Conservation (phyloP, 2,329 filamentous ascomycete genomes). For the Aspergillus sp. region DNA sequence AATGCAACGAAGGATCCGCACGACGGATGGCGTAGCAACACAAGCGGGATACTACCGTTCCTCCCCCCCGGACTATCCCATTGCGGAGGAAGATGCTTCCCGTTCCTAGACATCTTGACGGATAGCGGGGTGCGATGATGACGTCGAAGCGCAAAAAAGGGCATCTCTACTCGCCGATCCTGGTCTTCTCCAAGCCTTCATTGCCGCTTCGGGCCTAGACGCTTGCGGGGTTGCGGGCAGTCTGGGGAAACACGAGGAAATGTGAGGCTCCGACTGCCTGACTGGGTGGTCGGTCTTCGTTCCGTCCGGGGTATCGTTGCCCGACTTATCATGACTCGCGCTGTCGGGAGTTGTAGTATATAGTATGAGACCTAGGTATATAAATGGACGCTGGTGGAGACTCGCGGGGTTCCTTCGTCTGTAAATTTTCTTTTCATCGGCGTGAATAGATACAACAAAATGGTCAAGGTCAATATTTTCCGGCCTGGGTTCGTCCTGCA, state of each 20-base stretch:
- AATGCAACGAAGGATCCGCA: too few species aligned
- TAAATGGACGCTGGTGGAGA: background rate
- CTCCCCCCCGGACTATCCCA: too few species aligned
- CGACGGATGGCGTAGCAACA: too few species aligned
- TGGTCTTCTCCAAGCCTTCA: background rate
- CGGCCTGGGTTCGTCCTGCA: constrained; percentile 20
- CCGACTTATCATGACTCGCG: background rate
- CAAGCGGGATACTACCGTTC: too few species aligned
- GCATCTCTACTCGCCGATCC: background rate
- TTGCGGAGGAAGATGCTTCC: background rate
- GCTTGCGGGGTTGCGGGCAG: background rate
- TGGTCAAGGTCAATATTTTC: constrained; percentile 11
- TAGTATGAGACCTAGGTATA: background rate
- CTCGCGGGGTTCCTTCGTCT: background rate
- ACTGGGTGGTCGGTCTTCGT: background rate
- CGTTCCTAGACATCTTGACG: background rate
- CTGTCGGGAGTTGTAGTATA: background rate
- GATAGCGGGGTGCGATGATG: background rate
- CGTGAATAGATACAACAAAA: background rate
- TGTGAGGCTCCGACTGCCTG: background rate
- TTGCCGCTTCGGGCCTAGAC: background rate
- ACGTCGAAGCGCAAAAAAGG: background rate
- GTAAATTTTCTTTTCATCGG: background rate
- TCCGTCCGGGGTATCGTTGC: background rate
- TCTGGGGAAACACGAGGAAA: background rate